These are phyloP conservation scores for Kuraishia floccosa DNA, from an alignment of 805 yeast species.

Conservation along the genomic window DNA sequence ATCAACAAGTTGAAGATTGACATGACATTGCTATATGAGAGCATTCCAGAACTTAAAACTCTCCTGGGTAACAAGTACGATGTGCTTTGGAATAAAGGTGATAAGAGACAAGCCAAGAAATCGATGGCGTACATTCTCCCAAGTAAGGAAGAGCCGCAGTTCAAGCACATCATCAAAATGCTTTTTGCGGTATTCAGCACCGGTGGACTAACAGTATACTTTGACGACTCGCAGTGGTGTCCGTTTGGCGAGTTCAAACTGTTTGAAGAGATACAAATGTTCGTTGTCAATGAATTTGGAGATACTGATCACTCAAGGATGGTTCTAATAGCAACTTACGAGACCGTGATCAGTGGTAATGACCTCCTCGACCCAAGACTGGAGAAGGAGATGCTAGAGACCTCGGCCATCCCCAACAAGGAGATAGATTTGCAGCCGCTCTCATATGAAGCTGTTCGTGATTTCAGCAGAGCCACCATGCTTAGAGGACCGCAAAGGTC, in stretches of 20 bases:
- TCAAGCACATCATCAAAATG: slow-evolving; percentile 28
- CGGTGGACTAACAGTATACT: slow-evolving; percentile 29
- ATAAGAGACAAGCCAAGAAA: slow-evolving; percentile 3
- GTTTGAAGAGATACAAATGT: slow-evolving; percentile 17
- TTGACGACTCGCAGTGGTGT: slow-evolving; percentile 37
- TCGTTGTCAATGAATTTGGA: slow-evolving; percentile 6
- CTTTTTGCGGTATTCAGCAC: slow-evolving; percentile 27
- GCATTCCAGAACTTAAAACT: slow-evolving; percentile 32
- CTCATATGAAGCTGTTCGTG: no score
- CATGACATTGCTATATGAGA: slow-evolving; percentile 23
- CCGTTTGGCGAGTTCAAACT: slow-evolving; percentile 20
- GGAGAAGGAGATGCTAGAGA: no score
- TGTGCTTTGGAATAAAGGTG: slow-evolving; percentile 10
- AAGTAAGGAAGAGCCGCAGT: slow-evolving; percentile 23
- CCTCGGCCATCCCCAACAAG: no score
- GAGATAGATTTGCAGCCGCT: no score
- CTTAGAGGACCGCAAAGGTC: no score
- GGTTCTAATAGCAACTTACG: slow-evolving; percentile 1
- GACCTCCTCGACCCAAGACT: no score
- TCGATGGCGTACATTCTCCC: slow-evolving; percentile 9
- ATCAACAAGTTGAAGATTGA: slow-evolving; percentile 26
- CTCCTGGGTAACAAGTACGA: slow-evolving; percentile 30
- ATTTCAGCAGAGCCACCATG: no score
- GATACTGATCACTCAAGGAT: slow-evolving; percentile 4
- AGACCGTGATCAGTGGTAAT: neutral